phyloP scores from a whole-genome alignment of 495 filamentous ascomycete genomes.

The Talaromyces wortmannii region DNA sequence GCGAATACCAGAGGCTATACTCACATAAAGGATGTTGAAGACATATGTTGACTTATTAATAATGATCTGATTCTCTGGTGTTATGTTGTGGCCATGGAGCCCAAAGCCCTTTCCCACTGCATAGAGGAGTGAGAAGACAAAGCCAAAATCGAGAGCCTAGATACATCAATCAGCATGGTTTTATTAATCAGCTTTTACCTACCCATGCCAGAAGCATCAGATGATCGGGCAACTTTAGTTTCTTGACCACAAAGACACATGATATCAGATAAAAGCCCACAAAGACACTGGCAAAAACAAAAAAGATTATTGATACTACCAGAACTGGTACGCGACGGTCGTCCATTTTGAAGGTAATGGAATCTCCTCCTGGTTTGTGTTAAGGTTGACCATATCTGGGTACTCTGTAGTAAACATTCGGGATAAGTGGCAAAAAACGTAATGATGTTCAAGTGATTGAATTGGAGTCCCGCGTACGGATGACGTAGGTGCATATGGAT shows the following conservation, averaged over 20 bases:
- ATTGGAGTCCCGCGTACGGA: no score
- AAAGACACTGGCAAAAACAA: background rate
- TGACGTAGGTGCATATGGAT: no score
- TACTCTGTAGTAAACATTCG: no score
- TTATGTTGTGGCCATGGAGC: background rate
- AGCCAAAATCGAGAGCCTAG: background rate
- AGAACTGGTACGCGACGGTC: background rate
- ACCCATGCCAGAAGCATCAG: slow-evolving; percentile 1
- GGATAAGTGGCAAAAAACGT: no score
- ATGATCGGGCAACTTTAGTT: background rate
- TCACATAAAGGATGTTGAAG: background rate
- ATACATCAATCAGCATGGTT: background rate
- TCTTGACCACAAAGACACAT: background rate
- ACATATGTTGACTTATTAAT: background rate
- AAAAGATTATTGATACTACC: background rate
- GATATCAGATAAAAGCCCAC: background rate
- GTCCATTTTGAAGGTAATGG: background rate
- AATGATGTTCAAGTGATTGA: no score
- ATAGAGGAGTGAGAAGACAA: background rate
- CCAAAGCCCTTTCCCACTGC: background rate
- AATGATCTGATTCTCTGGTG: background rate
- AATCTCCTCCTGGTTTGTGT: no score
- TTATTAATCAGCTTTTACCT: background rate
- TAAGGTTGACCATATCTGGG: no score
- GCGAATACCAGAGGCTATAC: background rate